Conservation (phyloP, 2,329 filamentous ascomycete genomes). For the Verticillium albo-atrum region DNA sequence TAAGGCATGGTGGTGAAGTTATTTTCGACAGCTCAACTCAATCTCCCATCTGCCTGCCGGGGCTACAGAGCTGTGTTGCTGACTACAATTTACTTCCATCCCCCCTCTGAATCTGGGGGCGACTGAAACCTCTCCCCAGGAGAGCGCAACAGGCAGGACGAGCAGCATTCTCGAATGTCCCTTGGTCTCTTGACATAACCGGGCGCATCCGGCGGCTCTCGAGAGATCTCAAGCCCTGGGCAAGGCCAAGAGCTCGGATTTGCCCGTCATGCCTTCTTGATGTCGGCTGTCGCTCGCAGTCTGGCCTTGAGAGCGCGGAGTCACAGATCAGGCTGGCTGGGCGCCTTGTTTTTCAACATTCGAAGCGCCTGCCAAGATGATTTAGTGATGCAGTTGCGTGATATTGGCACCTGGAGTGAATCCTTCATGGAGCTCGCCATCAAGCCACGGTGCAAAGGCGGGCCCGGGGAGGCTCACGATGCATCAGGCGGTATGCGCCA, state of each 20-base stretch:
- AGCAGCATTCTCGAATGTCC: background rate
- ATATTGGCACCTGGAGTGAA: background rate
- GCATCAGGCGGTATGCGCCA: background rate
- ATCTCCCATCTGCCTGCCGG: too few relatives aligned
- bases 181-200: background rate
- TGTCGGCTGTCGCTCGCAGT: background rate
- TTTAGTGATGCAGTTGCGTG: background rate
- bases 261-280: too few relatives aligned
- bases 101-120: too few relatives aligned
- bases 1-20: too few relatives aligned
- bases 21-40: too few relatives aligned
- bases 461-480: background rate
- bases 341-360: background rate
- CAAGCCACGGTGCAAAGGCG: background rate
- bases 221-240: background rate
- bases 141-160: background rate
- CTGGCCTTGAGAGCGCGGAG: background rate
- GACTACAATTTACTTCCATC: too few relatives aligned
- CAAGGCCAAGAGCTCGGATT: background rate
- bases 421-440: background rate
- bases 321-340: background rate
- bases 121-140: background rate
- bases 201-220: background rate
- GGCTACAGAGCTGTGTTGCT: too few relatives aligned
- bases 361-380: background rate